These are phyloP conservation scores for Calophaca sinica DNA, from an alignment of 306 rosid species.

Conservation along the genomic window DNA sequence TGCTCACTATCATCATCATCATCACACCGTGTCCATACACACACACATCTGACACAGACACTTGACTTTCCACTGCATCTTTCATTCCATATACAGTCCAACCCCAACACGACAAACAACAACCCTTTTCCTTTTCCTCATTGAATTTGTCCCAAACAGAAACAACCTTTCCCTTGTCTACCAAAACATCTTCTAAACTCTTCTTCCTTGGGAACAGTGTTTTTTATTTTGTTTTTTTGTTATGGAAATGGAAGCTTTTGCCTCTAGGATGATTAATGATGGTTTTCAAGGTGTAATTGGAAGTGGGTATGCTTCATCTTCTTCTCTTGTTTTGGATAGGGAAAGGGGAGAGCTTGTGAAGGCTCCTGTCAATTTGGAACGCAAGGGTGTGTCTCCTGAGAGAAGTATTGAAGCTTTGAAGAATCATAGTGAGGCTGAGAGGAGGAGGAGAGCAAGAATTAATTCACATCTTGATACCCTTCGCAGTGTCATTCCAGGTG, in stretches of 20 bases:
- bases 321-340: conserved; percentile 69
- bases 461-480: conserved; percentile 75
- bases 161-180: conserved; percentile 17
- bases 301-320: conserved; percentile 61
- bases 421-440: conserved; percentile 82
- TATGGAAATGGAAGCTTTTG: conserved; percentile 64
- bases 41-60: conserved; percentile 45
- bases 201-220: not conserved
- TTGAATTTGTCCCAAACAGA: conserved; percentile 23
- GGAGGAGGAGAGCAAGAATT: conserved; percentile 75
- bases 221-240: not conserved
- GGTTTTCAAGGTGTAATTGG: conserved; percentile 45
- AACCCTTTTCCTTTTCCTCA: conserved; percentile 40
- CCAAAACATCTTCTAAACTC: not conserved
- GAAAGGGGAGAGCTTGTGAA: conserved; percentile 66
- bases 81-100: conserved; percentile 33
- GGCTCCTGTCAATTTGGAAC: conserved; percentile 55
- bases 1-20: conserved; percentile 6
- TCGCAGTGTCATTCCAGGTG: conserved; percentile 67
- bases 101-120: conserved; percentile 45
- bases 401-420: conserved; percentile 70
- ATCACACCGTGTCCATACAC: conserved; percentile 6
- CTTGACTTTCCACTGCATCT: conserved; percentile 32
- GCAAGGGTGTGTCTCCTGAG: conserved; percentile 59
- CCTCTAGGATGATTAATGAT: conserved; percentile 13